Base-by-base conservation (phyloP, 2,329 filamentous ascomycete species). In the Chrysoporthe cubensis region DNA sequence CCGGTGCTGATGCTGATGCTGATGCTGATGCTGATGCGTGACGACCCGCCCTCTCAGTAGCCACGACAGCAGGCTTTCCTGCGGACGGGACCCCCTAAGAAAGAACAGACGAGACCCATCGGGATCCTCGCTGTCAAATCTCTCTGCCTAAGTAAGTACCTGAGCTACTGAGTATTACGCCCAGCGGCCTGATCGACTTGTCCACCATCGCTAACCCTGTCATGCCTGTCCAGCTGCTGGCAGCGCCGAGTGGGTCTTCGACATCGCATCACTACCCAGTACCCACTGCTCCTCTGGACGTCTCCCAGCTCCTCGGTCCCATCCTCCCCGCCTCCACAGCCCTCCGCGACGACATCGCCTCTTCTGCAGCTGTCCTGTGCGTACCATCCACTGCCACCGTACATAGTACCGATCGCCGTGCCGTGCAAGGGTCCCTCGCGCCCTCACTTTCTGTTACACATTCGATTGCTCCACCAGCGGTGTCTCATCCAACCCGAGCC, bases 361-460 rank as follows among this genome's bases (percentile, higher is more conserved):
- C 32, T 57, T 5, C 32, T 11, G 54, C 34, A n/a, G 50, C 50
- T 54, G 13, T 54, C 34, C 16, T 57, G 32, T 57, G 16, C 54
- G 54, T 40, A 21, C 26, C 18, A 26, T 26, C 2, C 2, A 26
- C 26, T 26, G 26, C 26, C 26, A 54, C 50, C 32, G 50, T 54
- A 54, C 50, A 26, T 14, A 4, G 4, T 44, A 14, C 37, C 40
- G 32, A 40, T 32, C 43, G n/a, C 52, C 7, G 9, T 64, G 9
- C 26, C 50, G 32, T 26, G 44, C 62, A 57, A 26, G 62, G 62
- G 42, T 52, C 54, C 43, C 32, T 21, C 42, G n/a, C 40, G 26
- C 18, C 46, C 62, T 48, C 52, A 3, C 14, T 50, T 65, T 65
- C 62, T 59, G 62, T 65, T 65, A 65, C 62, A 65, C 62, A 65